A percentile compares a stretch with the other conserved stretches of the same genome.
These are phyloP conservation scores for Xylaria sp. DNA, from an alignment of 2,329 filamentous ascomycete species.

Conservation along the genomic window DNA sequence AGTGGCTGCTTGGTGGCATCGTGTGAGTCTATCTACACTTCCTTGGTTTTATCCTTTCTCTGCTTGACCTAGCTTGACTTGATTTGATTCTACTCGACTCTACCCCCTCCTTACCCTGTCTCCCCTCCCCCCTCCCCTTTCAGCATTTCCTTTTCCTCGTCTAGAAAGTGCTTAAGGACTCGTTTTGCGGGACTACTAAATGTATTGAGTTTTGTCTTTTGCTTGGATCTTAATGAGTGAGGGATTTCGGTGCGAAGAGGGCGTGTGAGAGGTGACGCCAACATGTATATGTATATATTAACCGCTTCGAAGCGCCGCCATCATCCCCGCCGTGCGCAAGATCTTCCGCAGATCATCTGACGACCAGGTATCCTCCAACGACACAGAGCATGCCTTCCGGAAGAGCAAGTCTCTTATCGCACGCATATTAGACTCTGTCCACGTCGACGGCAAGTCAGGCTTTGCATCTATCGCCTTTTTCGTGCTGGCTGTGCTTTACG, in stretches of 20 bases:
- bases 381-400: conserved; percentile 67
- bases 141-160: neutral
- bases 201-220: neutral
- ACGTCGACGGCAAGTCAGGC: conserved; percentile 54
- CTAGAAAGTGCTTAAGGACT: neutral
- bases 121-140: too few species aligned
- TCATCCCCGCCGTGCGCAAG: conserved; percentile 60
- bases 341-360: conserved; percentile 58
- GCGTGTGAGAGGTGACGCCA: too few species aligned
- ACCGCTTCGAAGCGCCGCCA: conserved; percentile 38
- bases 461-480: conserved; percentile 64
- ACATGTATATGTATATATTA: conserved; percentile 13
- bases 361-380: conserved; percentile 54
- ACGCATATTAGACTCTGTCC: conserved; percentile 59
- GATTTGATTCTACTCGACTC: neutral
- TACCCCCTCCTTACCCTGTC: too few species aligned
- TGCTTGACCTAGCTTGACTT: neutral
- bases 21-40: conserved; percentile 53
- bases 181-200: neutral
- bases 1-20: conserved; percentile 62
- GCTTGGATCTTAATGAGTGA: neutral
- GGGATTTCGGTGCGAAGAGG: too few species aligned
- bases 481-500: conserved; percentile 66
- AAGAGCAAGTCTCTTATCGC: conserved; percentile 61
- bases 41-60: neutral